Evolutionary conservation across 2,329 filamentous ascomycete genomes (phyloP).

Genomic region (Trichoderma sp.): DNA sequence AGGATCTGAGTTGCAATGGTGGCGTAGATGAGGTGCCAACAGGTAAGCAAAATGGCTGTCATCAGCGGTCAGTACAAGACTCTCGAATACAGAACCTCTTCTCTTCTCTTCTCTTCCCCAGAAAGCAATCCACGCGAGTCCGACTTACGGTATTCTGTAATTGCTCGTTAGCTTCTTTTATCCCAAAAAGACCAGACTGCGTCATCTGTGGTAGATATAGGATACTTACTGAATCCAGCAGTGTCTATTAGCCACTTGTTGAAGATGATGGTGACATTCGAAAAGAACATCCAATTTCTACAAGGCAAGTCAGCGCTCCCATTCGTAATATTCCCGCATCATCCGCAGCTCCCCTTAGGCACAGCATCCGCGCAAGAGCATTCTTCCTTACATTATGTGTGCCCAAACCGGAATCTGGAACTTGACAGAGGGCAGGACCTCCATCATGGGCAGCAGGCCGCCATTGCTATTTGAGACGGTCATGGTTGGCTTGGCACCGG

Average conservation of each 20-base stretch:
- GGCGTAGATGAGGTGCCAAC: constrained; percentile 67
- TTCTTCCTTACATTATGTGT: constrained; percentile 15
- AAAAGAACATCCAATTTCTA: constrained; percentile 78
- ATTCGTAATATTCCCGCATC: background rate
- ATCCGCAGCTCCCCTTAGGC: background rate
- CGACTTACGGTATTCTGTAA: constrained; percentile 27
- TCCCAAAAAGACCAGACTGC: background rate
- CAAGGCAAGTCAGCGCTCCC: background rate
- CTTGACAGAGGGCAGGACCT: background rate
- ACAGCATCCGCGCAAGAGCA: background rate
- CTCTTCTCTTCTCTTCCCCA: background rate
- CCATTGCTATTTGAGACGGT: background rate
- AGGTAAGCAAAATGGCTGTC: constrained; percentile 57
- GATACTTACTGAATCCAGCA: constrained; percentile 66
- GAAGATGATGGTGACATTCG: constrained; percentile 82
- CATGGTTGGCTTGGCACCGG: background rate
- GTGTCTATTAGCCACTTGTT: constrained; percentile 86
- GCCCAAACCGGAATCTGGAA: background rate
- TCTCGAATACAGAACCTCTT: background rate
- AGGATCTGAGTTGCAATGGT: constrained; percentile 64
- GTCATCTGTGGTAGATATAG: background rate
- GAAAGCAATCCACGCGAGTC: background rate
- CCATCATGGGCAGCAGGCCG: constrained; percentile 10
- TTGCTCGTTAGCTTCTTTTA: background rate
- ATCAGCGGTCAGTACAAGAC: background rate